phyloP scores from a whole-genome alignment of 1,284 basidiomycete species.

The Ustilago nuda region DNA sequence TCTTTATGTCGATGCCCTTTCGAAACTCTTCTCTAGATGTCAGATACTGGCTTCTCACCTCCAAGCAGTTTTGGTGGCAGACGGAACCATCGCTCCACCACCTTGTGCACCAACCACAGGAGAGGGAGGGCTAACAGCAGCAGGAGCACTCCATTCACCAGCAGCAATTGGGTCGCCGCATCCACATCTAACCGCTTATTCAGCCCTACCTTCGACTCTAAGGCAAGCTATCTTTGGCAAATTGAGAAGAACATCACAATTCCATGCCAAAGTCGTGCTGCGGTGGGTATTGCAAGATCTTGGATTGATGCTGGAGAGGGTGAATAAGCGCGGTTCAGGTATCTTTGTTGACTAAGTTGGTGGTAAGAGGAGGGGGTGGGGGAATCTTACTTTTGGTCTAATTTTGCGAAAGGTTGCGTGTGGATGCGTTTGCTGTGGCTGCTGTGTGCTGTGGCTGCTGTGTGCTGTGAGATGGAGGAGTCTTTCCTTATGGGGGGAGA shows the following conservation, averaged over 20 bases:
- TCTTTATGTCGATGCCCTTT: slow-evolving; percentile 15
- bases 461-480: no score
- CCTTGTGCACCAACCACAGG: not conserved
- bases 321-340: slow-evolving; percentile 72
- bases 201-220: slow-evolving; percentile 71
- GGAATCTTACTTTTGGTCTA: not conserved
- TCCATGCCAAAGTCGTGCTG: slow-evolving; percentile 87
- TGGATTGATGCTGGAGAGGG: slow-evolving; percentile 77
- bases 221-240: slow-evolving; percentile 78
- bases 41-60: slow-evolving; percentile 14
- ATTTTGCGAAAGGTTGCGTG: not conserved
- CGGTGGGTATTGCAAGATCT: slow-evolving; percentile 86
- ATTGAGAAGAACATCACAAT: slow-evolving; percentile 84
- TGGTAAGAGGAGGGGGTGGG: not conserved
- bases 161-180: slow-evolving; percentile 17
- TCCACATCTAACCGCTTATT: slow-evolving; percentile 21
- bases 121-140: not conserved
- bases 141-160: slow-evolving; percentile 7
- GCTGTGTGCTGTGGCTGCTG: no score
- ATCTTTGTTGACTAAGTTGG: slow-evolving; percentile 7
- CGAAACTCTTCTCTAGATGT: not conserved
- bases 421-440: not conserved
- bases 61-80: slow-evolving; percentile 9
- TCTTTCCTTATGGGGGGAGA: no score
- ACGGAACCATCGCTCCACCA: slow-evolving; percentile 7